Base-by-base conservation (phyloP, 169 alveolate species). In the Plasmodium chabaudi region DNA sequence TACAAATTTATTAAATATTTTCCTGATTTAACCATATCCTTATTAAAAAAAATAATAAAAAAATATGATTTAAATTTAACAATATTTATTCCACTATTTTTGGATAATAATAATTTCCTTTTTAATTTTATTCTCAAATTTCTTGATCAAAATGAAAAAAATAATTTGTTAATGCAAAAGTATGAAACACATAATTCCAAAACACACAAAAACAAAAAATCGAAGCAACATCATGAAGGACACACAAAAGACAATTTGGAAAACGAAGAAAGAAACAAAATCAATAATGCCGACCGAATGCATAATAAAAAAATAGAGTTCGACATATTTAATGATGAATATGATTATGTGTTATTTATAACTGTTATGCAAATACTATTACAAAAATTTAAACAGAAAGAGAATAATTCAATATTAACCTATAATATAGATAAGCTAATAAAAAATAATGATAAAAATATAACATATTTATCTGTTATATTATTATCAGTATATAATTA, bases 1-100 rank as follows among this genome's bases (percentile, higher is more conserved):
- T 77, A 77, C 55, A 77, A 77, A 68, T 77, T 77, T 19, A 77
- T 77, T 68, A 77, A 77, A 77, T 77, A 77, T 25, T 77, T 63
- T 59, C 88, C 88, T 1, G 60, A 77, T 47, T 47, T 65, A 56
- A 77, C 88, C 2, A 77, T 77, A 10, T 49, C 49, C 42, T 77
- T 77, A 47, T 25, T 77, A 77, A 77, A 51, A 77, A 77, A 64
- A 34, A 77, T 77, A 9, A 77, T 77, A 12, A 77, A 77, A 77
- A 77, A 77, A 27, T 77, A 77, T 56, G 65, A 77, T 57, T 63
- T 77, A 77, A 77, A 77, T 63, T 34, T 77, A 44, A 77, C 88
- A 5, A 77, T 77, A 47, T 77, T 77, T 64, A 77, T 77, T 21
- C 88, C 88, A 2, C 47, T 77, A 17, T 77, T 77, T 68, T 42